These are phyloP conservation scores for Favolaschia claudopus DNA, from an alignment of 768 basidiomycete genomes.

Conservation along the genomic window DNA sequence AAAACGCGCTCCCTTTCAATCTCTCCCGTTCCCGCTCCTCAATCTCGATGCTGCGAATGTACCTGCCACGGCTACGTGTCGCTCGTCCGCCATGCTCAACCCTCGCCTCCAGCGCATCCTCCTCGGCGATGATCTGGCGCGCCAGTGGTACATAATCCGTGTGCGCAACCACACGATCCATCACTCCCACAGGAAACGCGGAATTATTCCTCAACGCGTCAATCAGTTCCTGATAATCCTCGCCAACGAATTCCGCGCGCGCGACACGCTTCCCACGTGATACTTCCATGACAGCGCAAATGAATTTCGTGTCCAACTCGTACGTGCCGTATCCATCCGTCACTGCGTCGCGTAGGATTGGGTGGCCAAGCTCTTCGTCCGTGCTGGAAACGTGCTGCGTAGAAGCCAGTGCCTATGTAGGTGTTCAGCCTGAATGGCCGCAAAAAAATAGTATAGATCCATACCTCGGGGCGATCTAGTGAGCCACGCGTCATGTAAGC, in stretches of 20 bases:
- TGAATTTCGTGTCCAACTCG: slow-evolving; percentile 58
- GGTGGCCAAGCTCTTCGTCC: slow-evolving; percentile 68
- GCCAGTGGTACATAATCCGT: slow-evolving; percentile 79
- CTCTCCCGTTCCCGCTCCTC: slow-evolving; percentile 43
- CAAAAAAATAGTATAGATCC: slow-evolving; percentile 2
- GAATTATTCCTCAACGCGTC: slow-evolving; percentile 59
- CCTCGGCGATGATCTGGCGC: slow-evolving; percentile 66
- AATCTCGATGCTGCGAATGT: slow-evolving; percentile 53
- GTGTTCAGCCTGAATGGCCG: slow-evolving; percentile 11
- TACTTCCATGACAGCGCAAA: slow-evolving; percentile 50
- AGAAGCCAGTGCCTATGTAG: slow-evolving; percentile 39
- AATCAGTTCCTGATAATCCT: slow-evolving; percentile 52
- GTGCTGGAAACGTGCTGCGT: slow-evolving; percentile 42
- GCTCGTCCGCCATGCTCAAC: slow-evolving; percentile 41
- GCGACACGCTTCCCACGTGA: slow-evolving; percentile 53
- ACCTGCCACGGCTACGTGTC: slow-evolving; percentile 67
- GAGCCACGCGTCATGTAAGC: slow-evolving; percentile 50
- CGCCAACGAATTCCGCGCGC: slow-evolving; percentile 50
- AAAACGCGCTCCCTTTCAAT: slow-evolving; percentile 40
- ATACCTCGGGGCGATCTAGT: slow-evolving; percentile 49
- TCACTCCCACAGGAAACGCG: slow-evolving; percentile 47
- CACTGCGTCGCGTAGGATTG: slow-evolving; percentile 39
- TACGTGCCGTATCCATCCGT: slow-evolving; percentile 43
- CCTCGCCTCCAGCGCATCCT: slow-evolving; percentile 60
- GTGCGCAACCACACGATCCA: slow-evolving; percentile 56